A percentile compares a stretch with the other conserved stretches of the same genome.
Evolutionary conservation across 306 rosid species (phyloP).

Genomic region (Cercis canadensis): DNA sequence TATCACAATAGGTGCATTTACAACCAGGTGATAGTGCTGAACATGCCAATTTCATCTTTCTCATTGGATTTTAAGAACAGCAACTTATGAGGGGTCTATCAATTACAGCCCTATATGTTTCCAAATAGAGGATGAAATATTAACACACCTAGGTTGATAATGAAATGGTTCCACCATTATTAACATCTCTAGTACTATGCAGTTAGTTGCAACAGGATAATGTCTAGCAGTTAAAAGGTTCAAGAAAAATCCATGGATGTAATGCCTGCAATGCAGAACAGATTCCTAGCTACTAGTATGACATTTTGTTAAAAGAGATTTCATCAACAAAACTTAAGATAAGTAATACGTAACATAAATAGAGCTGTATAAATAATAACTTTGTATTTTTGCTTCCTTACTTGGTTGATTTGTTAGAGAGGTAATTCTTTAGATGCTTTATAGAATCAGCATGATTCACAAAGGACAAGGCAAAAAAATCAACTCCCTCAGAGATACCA

Average conservation of each 20-base stretch:
- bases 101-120: conserved; percentile 12
- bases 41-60: neutral
- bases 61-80: neutral
- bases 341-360: conserved; percentile 1
- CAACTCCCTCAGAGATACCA: conserved; percentile 76
- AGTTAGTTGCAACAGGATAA: neutral
- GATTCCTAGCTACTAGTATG: conserved; percentile 10
- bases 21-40: conserved; percentile 8
- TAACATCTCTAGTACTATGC: conserved; percentile 13
- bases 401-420: conserved; percentile 69
- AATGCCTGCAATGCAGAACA: no score
- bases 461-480: conserved; percentile 85
- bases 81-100: neutral
- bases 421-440: conserved; percentile 67
- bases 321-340: conserved; percentile 7
- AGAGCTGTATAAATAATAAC: neutral
- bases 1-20: neutral
- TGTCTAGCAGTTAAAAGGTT: conserved; percentile 10
- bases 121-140: conserved; percentile 10
- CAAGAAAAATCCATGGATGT: neutral
- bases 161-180: neutral
- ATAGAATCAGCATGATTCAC: conserved; percentile 69
- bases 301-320: conserved; percentile 16
- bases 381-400: conserved; percentile 47
- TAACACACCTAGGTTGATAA: neutral